Percentiles rank a stretch among this genome's conserved stretches.
These are phyloP conservation scores for Amniculicola lignicola DNA, from an alignment of 495 filamentous ascomycete genomes.

Conservation along the genomic window DNA sequence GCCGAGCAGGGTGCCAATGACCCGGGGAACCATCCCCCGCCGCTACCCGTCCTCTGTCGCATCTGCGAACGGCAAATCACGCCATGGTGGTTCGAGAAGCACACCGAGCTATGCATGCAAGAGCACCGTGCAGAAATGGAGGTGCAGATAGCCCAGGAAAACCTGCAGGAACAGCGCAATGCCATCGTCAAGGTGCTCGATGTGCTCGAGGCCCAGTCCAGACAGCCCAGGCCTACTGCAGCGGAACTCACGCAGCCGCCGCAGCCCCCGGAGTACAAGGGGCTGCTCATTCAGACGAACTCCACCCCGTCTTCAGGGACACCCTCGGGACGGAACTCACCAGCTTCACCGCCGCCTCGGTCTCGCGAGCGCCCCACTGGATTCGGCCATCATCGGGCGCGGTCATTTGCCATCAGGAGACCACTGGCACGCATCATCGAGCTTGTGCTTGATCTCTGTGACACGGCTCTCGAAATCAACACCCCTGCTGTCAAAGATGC, in stretches of 20 bases:
- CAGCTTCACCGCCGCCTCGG: slow-evolving; percentile 60
- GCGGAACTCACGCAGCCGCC: slow-evolving; percentile 53
- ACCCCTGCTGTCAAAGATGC: slow-evolving; percentile 83
- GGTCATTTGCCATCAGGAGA: slow-evolving; percentile 83
- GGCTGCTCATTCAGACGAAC: slow-evolving; percentile 76
- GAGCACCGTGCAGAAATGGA: slow-evolving; percentile 97
- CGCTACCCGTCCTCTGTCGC: slow-evolving; percentile 84
- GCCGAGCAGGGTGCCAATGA: slow-evolving; percentile 84
- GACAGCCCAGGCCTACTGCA: slow-evolving; percentile 55
- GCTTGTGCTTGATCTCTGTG: slow-evolving; percentile 88
- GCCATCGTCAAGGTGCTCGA: slow-evolving; percentile 95
- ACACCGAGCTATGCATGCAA: slow-evolving; percentile 91
- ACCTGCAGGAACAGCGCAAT: slow-evolving; percentile 87
- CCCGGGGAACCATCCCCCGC: slow-evolving; percentile 76
- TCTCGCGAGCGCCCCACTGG: slow-evolving; percentile 79
- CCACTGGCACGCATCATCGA: slow-evolving; percentile 91
- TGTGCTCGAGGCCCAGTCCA: slow-evolving; percentile 77
- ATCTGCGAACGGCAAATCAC: slow-evolving; percentile 97
- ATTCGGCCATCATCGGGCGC: slow-evolving; percentile 67
- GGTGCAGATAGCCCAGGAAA: slow-evolving; percentile 91
- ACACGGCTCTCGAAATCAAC: slow-evolving; percentile 92
- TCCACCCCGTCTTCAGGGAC: slow-evolving; percentile 58
- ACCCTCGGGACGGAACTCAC: slow-evolving; percentile 64
- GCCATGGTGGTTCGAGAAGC: slow-evolving; percentile 99
- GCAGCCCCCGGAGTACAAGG: slow-evolving; percentile 78